Evolutionary conservation across 495 filamentous ascomycete genomes (phyloP).

Genomic region (Penicillium cosmopolitanum): DNA sequence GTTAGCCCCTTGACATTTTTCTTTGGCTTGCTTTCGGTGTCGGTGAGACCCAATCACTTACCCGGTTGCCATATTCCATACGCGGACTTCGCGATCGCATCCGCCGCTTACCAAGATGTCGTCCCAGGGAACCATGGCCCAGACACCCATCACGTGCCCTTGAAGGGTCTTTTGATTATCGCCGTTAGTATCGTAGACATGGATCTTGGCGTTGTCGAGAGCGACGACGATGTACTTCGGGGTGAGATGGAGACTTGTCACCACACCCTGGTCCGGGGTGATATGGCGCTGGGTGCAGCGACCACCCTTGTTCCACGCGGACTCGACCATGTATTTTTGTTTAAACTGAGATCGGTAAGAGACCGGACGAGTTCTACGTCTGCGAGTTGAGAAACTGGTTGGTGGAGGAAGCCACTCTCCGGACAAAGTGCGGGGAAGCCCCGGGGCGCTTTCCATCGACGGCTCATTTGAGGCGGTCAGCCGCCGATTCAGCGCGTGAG

Average conservation of each 20-base stretch:
- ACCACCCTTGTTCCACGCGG: constrained; percentile 92
- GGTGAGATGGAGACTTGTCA: constrained; percentile 93
- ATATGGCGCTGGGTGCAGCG: constrained; percentile 78
- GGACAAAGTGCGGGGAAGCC: constrained; percentile 39
- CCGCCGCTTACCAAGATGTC: constrained; percentile 95
- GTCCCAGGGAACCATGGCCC: constrained; percentile 99
- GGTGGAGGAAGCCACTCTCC: constrained; percentile 42
- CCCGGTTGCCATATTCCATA: constrained; percentile 97
- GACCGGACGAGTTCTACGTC: constrained; percentile 50
- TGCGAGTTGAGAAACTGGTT: constrained; percentile 33
- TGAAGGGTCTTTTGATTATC: constrained; percentile 84
- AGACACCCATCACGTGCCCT: constrained; percentile 98
- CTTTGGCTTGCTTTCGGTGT: background rate
- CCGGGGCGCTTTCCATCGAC: constrained; percentile 32
- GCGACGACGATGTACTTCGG: constrained; percentile 96
- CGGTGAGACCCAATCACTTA: constrained; percentile 47
- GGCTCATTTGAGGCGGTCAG: constrained; percentile 33
- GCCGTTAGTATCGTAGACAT: constrained; percentile 93
- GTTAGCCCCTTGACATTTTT: background rate
- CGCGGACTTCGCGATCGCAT: constrained; percentile 93
- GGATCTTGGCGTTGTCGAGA: constrained; percentile 96
- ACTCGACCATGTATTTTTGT: constrained; percentile 94
- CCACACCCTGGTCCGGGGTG: constrained; percentile 93
- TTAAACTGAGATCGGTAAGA: constrained; percentile 98
- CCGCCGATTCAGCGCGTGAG: constrained; percentile 31